Percentiles rank a stretch among this genome's conserved stretches.
phyloP scores from a whole-genome alignment of 768 basidiomycete species.

The Boletus patriciae region DNA sequence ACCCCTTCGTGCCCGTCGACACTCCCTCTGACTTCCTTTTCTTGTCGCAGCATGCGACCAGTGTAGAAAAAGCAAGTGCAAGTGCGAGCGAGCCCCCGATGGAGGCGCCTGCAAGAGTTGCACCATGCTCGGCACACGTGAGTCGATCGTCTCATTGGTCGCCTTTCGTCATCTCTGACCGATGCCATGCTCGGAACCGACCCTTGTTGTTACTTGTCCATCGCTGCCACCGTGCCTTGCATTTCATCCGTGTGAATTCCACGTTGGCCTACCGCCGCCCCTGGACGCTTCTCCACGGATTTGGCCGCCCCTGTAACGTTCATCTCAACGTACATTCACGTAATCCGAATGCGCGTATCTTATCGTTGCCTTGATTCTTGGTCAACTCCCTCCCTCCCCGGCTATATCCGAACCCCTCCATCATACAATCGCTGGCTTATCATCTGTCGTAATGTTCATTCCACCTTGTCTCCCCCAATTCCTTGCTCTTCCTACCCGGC shows the following conservation, averaged over 20 bases:
- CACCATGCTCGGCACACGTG: constrained; percentile 68
- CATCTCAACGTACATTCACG: constrained; percentile 14
- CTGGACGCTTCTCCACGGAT: background rate
- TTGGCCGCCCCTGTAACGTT: constrained; percentile 6
- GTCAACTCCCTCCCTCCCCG: background rate
- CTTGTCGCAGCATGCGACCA: constrained; percentile 71
- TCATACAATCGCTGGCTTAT: constrained; percentile 8
- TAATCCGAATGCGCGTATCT: constrained; percentile 12
- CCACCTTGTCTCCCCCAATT: constrained; percentile 14
- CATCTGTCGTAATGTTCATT: constrained; percentile 17
- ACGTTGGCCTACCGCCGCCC: background rate
- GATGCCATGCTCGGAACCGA: constrained; percentile 9
- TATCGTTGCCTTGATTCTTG: constrained; percentile 1
- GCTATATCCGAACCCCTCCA: constrained; percentile 11
- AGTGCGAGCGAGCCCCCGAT: constrained; percentile 69
- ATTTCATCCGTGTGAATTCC: constrained; percentile 2
- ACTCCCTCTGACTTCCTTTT: background rate
- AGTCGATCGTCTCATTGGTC: constrained; percentile 25
- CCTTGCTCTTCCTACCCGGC: constrained; percentile 1
- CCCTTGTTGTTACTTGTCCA: background rate
- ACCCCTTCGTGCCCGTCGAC: background rate
- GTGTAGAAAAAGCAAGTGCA: constrained; percentile 87
- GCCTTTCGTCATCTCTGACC: constrained; percentile 10
- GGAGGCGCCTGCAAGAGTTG: constrained; percentile 76
- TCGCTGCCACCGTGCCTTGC: background rate